Evolutionary conservation across 2,329 filamentous ascomycete species (phyloP), one percentile per base, ranked within the genome.

Genomic region (Cladophialophora carrionii): DNA sequence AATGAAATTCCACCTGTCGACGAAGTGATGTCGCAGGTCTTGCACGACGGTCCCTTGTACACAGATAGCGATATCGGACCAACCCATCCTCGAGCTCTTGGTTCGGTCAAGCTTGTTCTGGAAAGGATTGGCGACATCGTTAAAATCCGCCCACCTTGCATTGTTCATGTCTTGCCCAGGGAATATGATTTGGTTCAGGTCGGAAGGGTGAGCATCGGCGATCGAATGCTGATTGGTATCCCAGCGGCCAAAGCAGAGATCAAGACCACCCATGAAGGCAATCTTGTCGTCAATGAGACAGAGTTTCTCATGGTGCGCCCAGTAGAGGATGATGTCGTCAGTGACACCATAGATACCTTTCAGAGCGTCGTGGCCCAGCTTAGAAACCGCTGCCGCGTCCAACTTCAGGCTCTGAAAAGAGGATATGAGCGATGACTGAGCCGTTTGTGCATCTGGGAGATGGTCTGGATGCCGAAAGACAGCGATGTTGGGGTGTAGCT

Each of bases 91-190:
- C 2, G 90, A 91, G 76, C 83, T 90, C 73, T 87, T 86, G 10
- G 87, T 88, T 57, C 93, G 86, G 72, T 96, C 90, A 22, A 97
- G 84, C 74, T 96, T 92, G 76, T 96, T 96, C 68, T 92, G 86
- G 68, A 94, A 85, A 86, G 89, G 96, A 67, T 95, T 84, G 22
- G 85, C 78, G 24, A 94, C 90, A 71, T 91, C 87, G 53, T 87
- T 83, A 76, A 95, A 94, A 76, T 95, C 93, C 74, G 90, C 90
- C 37, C 96, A 87, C 58, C 84, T 73, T 26, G 92, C 91, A 71
- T 96, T 96, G 79, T 96, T 96, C 80, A 91, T 96, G 73, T 96
- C 93, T 74, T 96, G 93, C 0, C 93, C 92, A 0, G 92, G 91
- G 76, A 94, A 96, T 10, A 96, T 77, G 51, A 91, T 91, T 29